Percentiles rank a stretch among this genome's conserved stretches.
phyloP scores from a whole-genome alignment of 257 asterid species.

The Capsicum baccatum region DNA sequence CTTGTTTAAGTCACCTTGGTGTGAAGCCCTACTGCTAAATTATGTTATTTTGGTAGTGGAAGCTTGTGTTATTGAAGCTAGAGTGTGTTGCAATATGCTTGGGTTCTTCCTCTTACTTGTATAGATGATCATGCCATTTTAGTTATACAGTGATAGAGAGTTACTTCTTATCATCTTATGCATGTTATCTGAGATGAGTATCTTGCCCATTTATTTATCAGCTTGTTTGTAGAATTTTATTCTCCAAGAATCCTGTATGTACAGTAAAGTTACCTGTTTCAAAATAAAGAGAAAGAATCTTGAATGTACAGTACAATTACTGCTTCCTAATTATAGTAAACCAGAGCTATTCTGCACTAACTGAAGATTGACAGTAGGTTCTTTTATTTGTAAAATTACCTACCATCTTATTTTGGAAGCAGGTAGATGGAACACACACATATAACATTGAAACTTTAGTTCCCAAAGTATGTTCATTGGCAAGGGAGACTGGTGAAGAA shows the following conservation, averaged over 20 bases:
- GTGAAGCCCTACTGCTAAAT: background rate
- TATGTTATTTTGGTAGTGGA: constrained; percentile 2
- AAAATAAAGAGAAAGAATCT: too few relatives aligned
- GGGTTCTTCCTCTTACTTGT: constrained; percentile 14
- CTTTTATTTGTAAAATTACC: background rate
- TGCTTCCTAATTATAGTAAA: constrained; percentile 10
- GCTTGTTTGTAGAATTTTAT: constrained; percentile 3
- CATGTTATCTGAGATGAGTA: constrained; percentile 3
- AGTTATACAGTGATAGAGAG: background rate
- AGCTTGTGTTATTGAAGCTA: background rate
- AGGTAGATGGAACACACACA: constrained; percentile 87
- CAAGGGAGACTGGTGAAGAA: constrained; percentile 67
- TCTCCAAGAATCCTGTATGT: background rate
- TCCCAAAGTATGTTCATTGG: constrained; percentile 66
- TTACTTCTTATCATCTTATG: background rate
- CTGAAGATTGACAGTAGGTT: background rate
- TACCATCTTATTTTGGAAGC: constrained; percentile 36
- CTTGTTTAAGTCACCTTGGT: background rate
- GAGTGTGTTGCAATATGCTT: background rate
- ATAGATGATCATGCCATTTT: background rate
- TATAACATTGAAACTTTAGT: constrained; percentile 73
- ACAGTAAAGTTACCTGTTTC: too few relatives aligned
- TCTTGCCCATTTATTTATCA: background rate
- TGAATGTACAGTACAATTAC: background rate
- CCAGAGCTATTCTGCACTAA: background rate